phyloP scores from a whole-genome alignment of 352 stramenopile species.

The Pythium monospermum region DNA sequence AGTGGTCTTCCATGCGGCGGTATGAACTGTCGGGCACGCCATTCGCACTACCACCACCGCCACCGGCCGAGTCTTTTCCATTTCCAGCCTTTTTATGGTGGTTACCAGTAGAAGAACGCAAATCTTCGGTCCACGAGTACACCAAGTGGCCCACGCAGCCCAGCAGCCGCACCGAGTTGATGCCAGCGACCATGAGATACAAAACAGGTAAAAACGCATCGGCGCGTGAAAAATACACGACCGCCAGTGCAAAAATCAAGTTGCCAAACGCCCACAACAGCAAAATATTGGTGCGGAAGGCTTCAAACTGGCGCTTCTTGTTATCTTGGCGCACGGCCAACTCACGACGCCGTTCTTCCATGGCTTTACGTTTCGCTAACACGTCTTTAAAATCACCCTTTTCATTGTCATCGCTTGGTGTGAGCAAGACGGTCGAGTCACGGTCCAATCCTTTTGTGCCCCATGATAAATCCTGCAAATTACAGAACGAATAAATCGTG shows the following conservation, averaged over 20 bases:
- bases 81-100: conserved; percentile 47
- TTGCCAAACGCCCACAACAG: conserved; percentile 80
- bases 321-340: conserved; percentile 48
- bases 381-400: conserved; percentile 85
- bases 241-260: conserved; percentile 69
- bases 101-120: no score
- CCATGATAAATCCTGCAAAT: conserved; percentile 86
- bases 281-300: conserved; percentile 81
- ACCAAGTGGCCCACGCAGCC: conserved; percentile 70
- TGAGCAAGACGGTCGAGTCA: conserved; percentile 44
- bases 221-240: conserved; percentile 60
- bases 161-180: conserved; percentile 64
- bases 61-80: conserved; percentile 26
- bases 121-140: conserved; percentile 50
- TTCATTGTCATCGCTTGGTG: conserved; percentile 45
- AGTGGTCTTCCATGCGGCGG: conserved; percentile 67
- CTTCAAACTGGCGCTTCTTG: conserved; percentile 75
- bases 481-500: conserved; percentile 88
- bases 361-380: conserved; percentile 60
- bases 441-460: conserved; percentile 70
- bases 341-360: conserved; percentile 66
- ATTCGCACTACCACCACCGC: no score
- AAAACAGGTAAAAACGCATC: conserved; percentile 60
- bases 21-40: conserved; percentile 47
- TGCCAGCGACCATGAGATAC: conserved; percentile 59